These are phyloP conservation scores for Didymella keratinophila DNA, from an alignment of 2,329 filamentous ascomycete genomes.

Conservation along the genomic window DNA sequence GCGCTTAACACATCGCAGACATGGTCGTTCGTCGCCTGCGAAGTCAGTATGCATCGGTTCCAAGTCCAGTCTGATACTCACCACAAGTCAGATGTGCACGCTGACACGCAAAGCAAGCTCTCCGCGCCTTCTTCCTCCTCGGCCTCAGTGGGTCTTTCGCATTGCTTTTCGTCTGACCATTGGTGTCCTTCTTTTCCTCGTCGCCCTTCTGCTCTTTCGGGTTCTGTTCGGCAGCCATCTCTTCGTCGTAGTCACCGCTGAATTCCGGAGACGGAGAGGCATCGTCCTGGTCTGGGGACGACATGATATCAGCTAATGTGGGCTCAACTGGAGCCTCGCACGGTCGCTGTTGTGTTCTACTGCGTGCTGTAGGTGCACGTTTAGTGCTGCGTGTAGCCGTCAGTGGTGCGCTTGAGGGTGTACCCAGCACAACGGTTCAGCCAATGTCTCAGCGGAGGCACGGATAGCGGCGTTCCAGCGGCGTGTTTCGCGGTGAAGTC, in stretches of 20 bases:
- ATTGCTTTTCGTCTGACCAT: slow-evolving; percentile 53
- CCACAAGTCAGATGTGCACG: slow-evolving; percentile 97
- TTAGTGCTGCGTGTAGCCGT: slow-evolving; percentile 51
- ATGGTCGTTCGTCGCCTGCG: slow-evolving; percentile 91
- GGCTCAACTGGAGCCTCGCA: slow-evolving; percentile 36
- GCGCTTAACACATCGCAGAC: slow-evolving; percentile 91
- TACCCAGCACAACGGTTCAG: slow-evolving; percentile 46
- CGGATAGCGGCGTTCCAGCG: slow-evolving; percentile 49
- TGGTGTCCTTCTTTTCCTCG: slow-evolving; percentile 42
- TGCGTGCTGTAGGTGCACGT: slow-evolving; percentile 50
- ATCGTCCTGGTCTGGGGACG: slow-evolving; percentile 57
- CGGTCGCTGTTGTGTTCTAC: slow-evolving; percentile 44
- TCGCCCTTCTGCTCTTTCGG: slow-evolving; percentile 50
- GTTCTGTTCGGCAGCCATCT: slow-evolving; percentile 55
- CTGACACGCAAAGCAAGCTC: slow-evolving; percentile 97
- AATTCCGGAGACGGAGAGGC: slow-evolving; percentile 58
- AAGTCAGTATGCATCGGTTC: slow-evolving; percentile 1
- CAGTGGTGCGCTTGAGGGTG: slow-evolving; percentile 45
- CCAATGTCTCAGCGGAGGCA: slow-evolving; percentile 46
- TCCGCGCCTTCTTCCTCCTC: slow-evolving; percentile 90
- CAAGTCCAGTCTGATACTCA: slow-evolving; percentile 63
- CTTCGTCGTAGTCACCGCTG: slow-evolving; percentile 52
- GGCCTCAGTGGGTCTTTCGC: slow-evolving; percentile 91
- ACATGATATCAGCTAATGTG: slow-evolving; percentile 55
- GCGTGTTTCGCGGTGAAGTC: slow-evolving; percentile 52